These are phyloP conservation scores for Yarrowia sp. DNA, from an alignment of 805 yeast genomes.

Conservation along the genomic window DNA sequence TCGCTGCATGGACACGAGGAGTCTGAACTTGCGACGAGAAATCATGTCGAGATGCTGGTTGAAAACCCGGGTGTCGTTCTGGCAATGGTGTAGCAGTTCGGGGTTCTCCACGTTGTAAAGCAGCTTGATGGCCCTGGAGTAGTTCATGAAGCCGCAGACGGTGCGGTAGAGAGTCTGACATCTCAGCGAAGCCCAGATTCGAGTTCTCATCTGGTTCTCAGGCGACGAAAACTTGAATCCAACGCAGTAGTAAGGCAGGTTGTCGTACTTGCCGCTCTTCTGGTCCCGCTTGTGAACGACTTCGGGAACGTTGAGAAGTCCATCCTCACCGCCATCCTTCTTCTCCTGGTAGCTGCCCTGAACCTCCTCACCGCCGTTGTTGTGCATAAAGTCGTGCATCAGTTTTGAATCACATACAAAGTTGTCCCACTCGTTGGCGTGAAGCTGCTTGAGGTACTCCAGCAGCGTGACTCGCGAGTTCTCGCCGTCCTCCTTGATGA, in stretches of 20 bases:
- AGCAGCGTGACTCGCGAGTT: slow-evolving; percentile 64
- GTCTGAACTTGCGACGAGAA: slow-evolving; percentile 81
- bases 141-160: slow-evolving; percentile 79
- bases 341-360: slow-evolving; percentile 6
- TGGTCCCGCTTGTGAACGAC: slow-evolving; percentile 1
- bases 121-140: slow-evolving; percentile 67
- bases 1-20: slow-evolving; percentile 84
- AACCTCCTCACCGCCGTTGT: not conserved
- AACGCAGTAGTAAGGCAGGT: slow-evolving; percentile 66
- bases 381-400: slow-evolving; percentile 26
- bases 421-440: slow-evolving; percentile 74
- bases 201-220: slow-evolving; percentile 63
- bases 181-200: slow-evolving; percentile 84
- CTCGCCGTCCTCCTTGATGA: slow-evolving; percentile 66
- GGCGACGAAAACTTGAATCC: slow-evolving; percentile 71
- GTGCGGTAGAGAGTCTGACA: slow-evolving; percentile 84
- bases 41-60: slow-evolving; percentile 45
- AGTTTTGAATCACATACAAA: slow-evolving; percentile 73
- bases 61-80: slow-evolving; percentile 21
- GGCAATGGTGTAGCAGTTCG: slow-evolving; percentile 27
- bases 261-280: slow-evolving; percentile 45
- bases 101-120: slow-evolving; percentile 59
- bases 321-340: slow-evolving; percentile 7
- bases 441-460: slow-evolving; percentile 72
- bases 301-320: slow-evolving; percentile 1